phyloP scores from a whole-genome alignment of 768 basidiomycete species.

The Calocera cornea region DNA sequence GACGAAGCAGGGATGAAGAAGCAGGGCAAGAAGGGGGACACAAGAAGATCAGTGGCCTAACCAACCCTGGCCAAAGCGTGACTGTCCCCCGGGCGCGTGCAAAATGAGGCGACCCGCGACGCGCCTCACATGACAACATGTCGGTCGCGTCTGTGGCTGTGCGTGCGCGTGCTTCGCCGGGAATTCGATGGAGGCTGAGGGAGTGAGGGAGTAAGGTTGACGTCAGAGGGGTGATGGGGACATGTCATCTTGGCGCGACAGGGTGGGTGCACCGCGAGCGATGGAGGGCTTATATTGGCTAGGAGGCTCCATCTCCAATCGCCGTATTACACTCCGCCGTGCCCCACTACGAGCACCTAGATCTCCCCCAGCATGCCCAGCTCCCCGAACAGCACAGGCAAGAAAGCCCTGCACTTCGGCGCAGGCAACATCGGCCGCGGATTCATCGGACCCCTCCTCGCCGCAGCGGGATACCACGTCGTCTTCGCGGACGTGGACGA shows the following conservation, averaged over 20 bases:
- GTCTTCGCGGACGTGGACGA: constrained; percentile 28
- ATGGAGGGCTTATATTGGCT: too few species aligned
- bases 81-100: not conserved
- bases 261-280: too few species aligned
- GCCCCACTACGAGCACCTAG: too few species aligned
- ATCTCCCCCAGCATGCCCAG: not conserved
- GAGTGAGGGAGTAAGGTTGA: too few species aligned
- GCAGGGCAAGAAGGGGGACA: not conserved
- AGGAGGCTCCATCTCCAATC: too few species aligned
- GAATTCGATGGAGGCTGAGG: not conserved
- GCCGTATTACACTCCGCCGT: too few species aligned
- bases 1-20: not conserved
- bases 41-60: not conserved
- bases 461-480: constrained; percentile 28
- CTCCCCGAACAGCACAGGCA: constrained; percentile 14
- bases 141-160: constrained; percentile 1
- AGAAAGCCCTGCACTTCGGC: constrained; percentile 28
- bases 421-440: constrained; percentile 31
- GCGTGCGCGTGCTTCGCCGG: not conserved
- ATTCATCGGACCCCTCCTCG: constrained; percentile 29
- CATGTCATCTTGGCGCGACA: not conserved
- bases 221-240: not conserved
- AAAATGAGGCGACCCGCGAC: not conserved
- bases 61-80: not conserved
- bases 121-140: constrained; percentile 3